Evolutionary conservation across 2,329 filamentous ascomycete species (phyloP), one percentile per base, ranked within the genome.

Genomic region (Cytospora paraplurivora): DNA sequence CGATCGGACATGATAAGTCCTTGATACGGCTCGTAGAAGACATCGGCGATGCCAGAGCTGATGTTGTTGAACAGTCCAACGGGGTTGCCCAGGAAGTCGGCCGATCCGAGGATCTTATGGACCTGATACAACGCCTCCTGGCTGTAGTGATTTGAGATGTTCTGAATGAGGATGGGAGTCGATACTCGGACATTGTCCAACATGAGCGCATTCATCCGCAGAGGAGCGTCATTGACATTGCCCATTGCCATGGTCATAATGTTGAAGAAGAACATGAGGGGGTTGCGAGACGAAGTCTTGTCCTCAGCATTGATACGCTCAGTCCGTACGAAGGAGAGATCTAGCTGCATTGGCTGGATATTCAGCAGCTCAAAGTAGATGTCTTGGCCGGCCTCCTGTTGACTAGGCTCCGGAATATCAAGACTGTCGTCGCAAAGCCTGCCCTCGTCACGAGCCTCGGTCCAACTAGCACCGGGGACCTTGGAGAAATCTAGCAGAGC

Each of bases 11-110:
- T 92, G 75, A 99, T 96, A 56, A 99, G 86, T 27, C 96, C 75
- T 79, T 99, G 95, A 78, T 99, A 99, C 44, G 95, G 95, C 75
- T 99, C 96, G 81, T 99, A 99, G 80, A 99, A 99, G 73, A 99
- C 97, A 74, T 97, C 95, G 21, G 92, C 93, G 59, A 99, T 92
- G 70, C 96, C 95, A 53, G 95, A 99, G 71, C 92, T 96, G 76
- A 99, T 91, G 74, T 94, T 99, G 80, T 96, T 98, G 87, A 99
- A 99, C 51, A 99, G 81, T 52, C 95, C 95, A 17, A 99, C 96
- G 0, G 95, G 95, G 71, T 99, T 99, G 44, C 95, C 95, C 7
- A 99, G 82, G 84, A 99, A 98, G 76, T 99, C 95, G 6, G 95
- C 95, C 7, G 94, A 98, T 19, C 95, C 95, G 62, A 99, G 86